A percentile compares a stretch with the other conserved stretches of the same genome.
Conservation (phyloP, 129 eudicot species). For the Escallonia herrerae region DNA sequence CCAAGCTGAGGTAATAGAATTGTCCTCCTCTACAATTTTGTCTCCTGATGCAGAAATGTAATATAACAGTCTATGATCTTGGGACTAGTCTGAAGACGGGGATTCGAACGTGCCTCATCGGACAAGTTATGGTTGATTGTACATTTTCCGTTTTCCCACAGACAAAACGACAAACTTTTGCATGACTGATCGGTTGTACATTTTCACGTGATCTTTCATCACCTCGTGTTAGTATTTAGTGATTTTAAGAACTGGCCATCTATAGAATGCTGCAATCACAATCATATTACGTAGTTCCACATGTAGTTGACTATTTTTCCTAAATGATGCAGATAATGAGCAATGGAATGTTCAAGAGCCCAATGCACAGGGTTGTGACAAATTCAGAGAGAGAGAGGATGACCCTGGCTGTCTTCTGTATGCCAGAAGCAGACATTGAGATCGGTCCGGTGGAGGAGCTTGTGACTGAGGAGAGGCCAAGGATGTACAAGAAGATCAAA, state of each 20-base stretch:
- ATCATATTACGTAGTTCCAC: too few species aligned
- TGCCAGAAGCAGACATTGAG: conserved; percentile 27
- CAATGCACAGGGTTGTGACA: conserved; percentile 45
- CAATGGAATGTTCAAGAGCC: conserved; percentile 47
- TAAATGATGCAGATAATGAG: conserved; percentile 36
- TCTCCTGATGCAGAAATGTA: too few species aligned
- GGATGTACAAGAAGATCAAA: conserved; percentile 27
- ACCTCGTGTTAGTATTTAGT: too few species aligned
- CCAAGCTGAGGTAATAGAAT: conserved; percentile 32
- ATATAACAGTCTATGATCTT: too few species aligned
- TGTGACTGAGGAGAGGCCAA: conserved; percentile 26
- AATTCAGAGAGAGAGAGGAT: conserved; percentile 36
- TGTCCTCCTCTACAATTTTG: not conserved
- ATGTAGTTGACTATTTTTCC: not conserved
- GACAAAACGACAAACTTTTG: too few species aligned
- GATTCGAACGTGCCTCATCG: too few species aligned
- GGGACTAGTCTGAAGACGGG: too few species aligned
- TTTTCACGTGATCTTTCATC: not conserved
- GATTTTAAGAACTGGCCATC: too few species aligned
- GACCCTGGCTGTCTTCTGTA: conserved; percentile 30
- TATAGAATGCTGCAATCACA: too few species aligned
- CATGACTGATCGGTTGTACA: not conserved
- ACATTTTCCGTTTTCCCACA: too few species aligned
- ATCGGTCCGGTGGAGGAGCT: conserved; percentile 37
- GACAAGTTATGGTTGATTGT: too few species aligned